Evolutionary conservation across 257 asterid genomes (phyloP).

Genomic region (Asclepias syriaca): DNA sequence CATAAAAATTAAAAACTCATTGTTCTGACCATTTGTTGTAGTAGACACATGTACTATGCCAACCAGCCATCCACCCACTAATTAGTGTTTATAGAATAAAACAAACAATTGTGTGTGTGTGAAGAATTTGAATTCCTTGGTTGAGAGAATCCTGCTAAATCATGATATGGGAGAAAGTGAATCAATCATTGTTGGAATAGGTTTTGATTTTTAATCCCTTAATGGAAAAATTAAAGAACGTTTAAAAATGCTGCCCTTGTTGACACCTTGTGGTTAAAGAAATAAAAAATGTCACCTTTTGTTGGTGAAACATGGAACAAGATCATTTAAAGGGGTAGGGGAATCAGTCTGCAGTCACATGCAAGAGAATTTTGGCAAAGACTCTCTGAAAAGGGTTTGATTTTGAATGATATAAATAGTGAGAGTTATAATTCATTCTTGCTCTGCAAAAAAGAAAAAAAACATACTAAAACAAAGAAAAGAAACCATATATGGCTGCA

Average conservation of each 20-base stretch:
- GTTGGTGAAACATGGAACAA: constrained; percentile 37
- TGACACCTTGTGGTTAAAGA: constrained; percentile 18
- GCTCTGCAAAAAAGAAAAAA: constrained; percentile 6
- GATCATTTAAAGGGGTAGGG: constrained; percentile 18
- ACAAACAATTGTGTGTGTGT: neutral
- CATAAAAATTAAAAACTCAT: neutral
- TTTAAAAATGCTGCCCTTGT: constrained; percentile 21
- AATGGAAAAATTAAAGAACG: neutral
- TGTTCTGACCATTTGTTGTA: constrained; percentile 4
- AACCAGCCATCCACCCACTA: neutral
- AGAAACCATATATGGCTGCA: constrained; percentile 34
- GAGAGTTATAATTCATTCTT: neutral
- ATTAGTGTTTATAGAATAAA: neutral
- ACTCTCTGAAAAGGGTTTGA: neutral
- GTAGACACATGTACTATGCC: constrained; percentile 14
- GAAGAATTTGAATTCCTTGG: neutral
- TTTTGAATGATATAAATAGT: constrained; percentile 1
- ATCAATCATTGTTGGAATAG: neutral
- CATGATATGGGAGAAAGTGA: constrained; percentile 14
- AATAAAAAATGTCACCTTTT: constrained; percentile 24
- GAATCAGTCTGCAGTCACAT: constrained; percentile 41
- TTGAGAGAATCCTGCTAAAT: constrained; percentile 14
- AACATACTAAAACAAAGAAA: neutral
- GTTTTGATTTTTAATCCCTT: neutral
- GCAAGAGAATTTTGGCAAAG: constrained; percentile 21